Evolutionary conservation across 768 basidiomycete species (phyloP).

Genomic region (Tylopilus intermedius): DNA sequence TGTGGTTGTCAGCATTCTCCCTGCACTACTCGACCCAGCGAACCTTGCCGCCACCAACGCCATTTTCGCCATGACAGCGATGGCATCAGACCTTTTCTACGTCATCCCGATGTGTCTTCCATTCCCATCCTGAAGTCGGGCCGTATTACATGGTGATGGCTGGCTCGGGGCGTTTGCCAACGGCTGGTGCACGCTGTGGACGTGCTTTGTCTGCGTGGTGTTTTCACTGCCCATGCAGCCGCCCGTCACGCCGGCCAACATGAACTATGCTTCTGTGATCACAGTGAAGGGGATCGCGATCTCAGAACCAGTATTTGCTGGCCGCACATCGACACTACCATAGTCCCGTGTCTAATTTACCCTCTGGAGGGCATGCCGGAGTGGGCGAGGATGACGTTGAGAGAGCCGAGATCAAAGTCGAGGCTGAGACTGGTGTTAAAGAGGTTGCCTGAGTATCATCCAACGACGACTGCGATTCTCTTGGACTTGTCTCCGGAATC

Average conservation of each 20-base stretch:
- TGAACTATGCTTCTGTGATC: conserved; percentile 48
- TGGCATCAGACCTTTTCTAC: conserved; percentile 50
- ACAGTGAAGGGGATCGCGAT: conserved; percentile 17
- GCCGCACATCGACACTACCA: conserved; percentile 52
- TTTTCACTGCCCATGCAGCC: conserved; percentile 47
- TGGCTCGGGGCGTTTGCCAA: conserved; percentile 42
- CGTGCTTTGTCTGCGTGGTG: conserved; percentile 41
- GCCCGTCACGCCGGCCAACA: conserved; percentile 45
- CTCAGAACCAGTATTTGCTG: conserved; percentile 46
- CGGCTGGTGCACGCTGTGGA: conserved; percentile 43
- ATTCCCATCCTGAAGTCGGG: conserved; percentile 51
- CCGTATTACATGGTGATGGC: conserved; percentile 57
- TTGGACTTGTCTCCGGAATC: not conserved
- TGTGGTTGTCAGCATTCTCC: conserved; percentile 40
- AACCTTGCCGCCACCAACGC: conserved; percentile 50
- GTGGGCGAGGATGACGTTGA: not conserved
- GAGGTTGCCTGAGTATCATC: not conserved
- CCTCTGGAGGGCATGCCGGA: not conserved
- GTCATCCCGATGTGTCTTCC: conserved; percentile 49
- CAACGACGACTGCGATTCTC: too few species aligned
- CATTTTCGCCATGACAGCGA: conserved; percentile 53
- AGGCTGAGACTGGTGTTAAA: not conserved
- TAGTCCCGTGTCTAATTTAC: conserved; percentile 54
- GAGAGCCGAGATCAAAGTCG: not conserved
- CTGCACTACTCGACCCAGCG: conserved; percentile 47